These are phyloP conservation scores for Debaryomyces subglobosus DNA, from an alignment of 1,139 yeast species.

Conservation along the genomic window DNA sequence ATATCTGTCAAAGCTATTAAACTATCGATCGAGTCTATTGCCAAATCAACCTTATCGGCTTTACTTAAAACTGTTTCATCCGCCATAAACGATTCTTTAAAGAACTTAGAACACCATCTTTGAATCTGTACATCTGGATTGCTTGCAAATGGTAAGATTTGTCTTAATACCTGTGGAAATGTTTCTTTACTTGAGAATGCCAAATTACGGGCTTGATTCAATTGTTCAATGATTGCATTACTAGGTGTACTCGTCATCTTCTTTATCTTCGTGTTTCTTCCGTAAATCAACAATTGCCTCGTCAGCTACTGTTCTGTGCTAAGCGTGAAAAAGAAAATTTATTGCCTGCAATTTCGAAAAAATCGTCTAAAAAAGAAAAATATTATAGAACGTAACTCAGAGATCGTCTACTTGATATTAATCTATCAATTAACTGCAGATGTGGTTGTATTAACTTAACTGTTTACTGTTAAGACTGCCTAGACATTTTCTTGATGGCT, in stretches of 20 bases:
- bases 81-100: conserved; percentile 45
- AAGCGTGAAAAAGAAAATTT: conserved; percentile 1
- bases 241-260: conserved; percentile 8
- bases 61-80: conserved; percentile 27
- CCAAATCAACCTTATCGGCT: conserved; percentile 44
- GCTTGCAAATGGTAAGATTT: conserved; percentile 48
- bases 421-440: conserved; percentile 1
- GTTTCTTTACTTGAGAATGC: conserved; percentile 49
- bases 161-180: conserved; percentile 57
- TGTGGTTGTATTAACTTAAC: not conserved
- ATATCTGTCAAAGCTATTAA: conserved; percentile 33
- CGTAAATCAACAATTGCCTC: not conserved
- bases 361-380: conserved; percentile 2
- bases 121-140: conserved; percentile 39
- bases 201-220: conserved; percentile 53
- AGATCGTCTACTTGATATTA: conserved; percentile 5
- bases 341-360: not conserved
- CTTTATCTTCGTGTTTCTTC: conserved; percentile 1
- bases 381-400: conserved; percentile 5
- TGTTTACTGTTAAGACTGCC: not conserved
- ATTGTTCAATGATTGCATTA: conserved; percentile 38
- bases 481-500: not conserved
- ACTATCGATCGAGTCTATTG: conserved; percentile 43
- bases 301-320: conserved; percentile 1
- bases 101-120: conserved; percentile 51